Evolutionary conservation across 2,329 filamentous ascomycete genomes (phyloP).

Genomic region (Chaetomium globosum): DNA sequence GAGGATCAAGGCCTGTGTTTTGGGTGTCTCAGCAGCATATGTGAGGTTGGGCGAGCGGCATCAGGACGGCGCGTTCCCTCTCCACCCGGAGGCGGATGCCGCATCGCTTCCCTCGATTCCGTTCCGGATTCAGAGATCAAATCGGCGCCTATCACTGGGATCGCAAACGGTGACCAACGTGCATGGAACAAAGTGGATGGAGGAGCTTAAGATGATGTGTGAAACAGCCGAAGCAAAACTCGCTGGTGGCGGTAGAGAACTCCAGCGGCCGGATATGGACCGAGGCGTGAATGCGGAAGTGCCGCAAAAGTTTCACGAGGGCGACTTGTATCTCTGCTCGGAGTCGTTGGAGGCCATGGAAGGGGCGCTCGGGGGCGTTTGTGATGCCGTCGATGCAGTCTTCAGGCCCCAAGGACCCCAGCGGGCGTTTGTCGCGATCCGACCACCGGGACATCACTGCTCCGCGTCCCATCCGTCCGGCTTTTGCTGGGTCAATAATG

Average conservation of each 20-base stretch:
- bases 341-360: constrained; percentile 88
- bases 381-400: constrained; percentile 86
- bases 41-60: constrained; percentile 85
- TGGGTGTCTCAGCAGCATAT: constrained; percentile 85
- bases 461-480: constrained; percentile 86
- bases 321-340: constrained; percentile 85
- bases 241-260: constrained; percentile 74
- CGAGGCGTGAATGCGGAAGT: constrained; percentile 50
- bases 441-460: constrained; percentile 94
- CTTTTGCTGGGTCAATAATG: constrained; percentile 98
- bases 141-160: constrained; percentile 68
- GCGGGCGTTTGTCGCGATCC: constrained; percentile 86
- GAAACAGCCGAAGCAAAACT: constrained; percentile 76
- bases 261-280: constrained; percentile 68
- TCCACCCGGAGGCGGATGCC: constrained; percentile 64
- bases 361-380: constrained; percentile 87
- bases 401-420: constrained; percentile 66
- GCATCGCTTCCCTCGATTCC: constrained; percentile 63
- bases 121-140: constrained; percentile 83
- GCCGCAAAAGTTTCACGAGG: constrained; percentile 72
- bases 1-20: constrained; percentile 77
- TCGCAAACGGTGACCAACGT: constrained; percentile 84
- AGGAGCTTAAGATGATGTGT: constrained; percentile 84
- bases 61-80: constrained; percentile 67
- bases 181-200: constrained; percentile 91